phyloP scores from a whole-genome alignment of 2,329 filamentous ascomycete species.

The Epichloe aotearoae region DNA sequence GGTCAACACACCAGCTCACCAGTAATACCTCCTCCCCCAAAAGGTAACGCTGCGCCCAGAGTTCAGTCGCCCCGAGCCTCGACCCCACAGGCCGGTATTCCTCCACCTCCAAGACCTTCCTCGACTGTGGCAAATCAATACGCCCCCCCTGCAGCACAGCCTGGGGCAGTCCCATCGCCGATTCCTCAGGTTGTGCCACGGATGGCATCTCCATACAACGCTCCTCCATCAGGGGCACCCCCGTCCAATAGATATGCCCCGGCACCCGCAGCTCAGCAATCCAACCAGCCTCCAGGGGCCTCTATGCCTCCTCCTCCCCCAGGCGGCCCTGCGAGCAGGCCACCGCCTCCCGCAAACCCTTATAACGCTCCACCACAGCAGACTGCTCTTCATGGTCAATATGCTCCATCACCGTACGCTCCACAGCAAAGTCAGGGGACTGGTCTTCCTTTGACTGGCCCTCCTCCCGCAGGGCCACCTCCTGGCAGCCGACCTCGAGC shows the following conservation, averaged over 20 bases:
- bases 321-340: constrained; percentile 24
- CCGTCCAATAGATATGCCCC: constrained; percentile 66
- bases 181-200: constrained; percentile 50
- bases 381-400: constrained; percentile 22
- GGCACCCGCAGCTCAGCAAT: constrained; percentile 41
- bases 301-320: constrained; percentile 27
- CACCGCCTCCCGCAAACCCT: constrained; percentile 29
- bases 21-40: constrained; percentile 58
- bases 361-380: constrained; percentile 35
- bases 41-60: constrained; percentile 56
- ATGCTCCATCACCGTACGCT: constrained; percentile 19
- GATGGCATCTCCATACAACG: constrained; percentile 75
- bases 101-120: constrained; percentile 44
- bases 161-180: constrained; percentile 50
- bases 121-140: constrained; percentile 48
- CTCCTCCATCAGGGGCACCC: constrained; percentile 57
- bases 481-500: constrained; percentile 18
- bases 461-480: constrained; percentile 24
- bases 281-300: constrained; percentile 28
- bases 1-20: constrained; percentile 56
- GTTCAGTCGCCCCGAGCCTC: constrained; percentile 59
- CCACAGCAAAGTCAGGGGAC: constrained; percentile 30
- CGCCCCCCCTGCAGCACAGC: constrained; percentile 39
- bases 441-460: constrained; percentile 21
- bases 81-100: constrained; percentile 33